Conservation (phyloP, 495 filamentous ascomycete species). For the Aspergillus sclerotiicarbonarius region DNA sequence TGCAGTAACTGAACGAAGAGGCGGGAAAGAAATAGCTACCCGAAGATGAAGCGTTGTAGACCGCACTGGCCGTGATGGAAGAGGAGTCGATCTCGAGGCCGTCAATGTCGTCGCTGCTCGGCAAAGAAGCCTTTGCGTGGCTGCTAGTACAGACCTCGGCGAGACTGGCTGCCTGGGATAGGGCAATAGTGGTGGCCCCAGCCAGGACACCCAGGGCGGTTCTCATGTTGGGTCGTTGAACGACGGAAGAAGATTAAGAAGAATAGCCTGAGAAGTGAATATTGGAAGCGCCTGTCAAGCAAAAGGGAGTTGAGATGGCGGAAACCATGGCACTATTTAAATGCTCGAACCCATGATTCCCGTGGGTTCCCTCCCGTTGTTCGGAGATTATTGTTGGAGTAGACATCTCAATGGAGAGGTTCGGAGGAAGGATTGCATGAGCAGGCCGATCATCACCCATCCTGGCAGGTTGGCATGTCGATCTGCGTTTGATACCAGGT, state of each 20-base stretch:
- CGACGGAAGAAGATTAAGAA: neutral
- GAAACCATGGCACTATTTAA: neutral
- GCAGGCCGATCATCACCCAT: too few species aligned
- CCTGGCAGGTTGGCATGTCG: too few species aligned
- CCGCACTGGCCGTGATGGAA: conserved; percentile 23
- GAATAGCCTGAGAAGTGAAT: neutral
- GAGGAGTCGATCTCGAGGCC: conserved; percentile 31
- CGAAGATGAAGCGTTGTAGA: conserved; percentile 26
- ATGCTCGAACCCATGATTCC: too few species aligned
- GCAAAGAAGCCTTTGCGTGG: neutral
- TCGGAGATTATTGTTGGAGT: too few species aligned
- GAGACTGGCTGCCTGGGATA: neutral
- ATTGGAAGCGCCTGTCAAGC: neutral
- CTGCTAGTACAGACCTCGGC: neutral
- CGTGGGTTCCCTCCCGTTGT: too few species aligned
- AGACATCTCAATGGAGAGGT: too few species aligned
- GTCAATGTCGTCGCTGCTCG: conserved; percentile 31
- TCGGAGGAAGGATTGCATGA: too few species aligned
- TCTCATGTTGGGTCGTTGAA: neutral
- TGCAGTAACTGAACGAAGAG: conserved; percentile 33
- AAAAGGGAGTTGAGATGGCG: neutral
- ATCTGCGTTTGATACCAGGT: too few species aligned
- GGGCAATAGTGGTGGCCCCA: neutral
- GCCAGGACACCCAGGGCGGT: neutral
- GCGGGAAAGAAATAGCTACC: conserved; percentile 7